These are phyloP conservation scores for Craterostigma plantagineum DNA, from an alignment of 257 asterid genomes.

Conservation along the genomic window DNA sequence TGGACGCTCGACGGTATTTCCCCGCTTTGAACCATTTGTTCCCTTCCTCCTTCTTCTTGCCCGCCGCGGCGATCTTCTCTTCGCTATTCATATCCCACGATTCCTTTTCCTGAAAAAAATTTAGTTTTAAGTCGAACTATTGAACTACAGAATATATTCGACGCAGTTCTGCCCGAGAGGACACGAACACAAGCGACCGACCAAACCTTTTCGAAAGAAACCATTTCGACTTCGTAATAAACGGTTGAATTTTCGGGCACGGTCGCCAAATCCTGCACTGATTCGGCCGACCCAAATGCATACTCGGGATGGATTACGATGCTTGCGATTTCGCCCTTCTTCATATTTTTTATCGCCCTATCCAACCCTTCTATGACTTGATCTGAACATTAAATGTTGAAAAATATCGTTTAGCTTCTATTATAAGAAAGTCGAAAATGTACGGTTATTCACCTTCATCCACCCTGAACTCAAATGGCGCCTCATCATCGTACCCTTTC, in stretches of 20 bases:
- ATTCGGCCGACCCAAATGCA: conserved; percentile 34
- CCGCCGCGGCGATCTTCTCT: conserved; percentile 36
- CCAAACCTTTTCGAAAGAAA: conserved; percentile 40
- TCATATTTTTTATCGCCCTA: conserved; percentile 35
- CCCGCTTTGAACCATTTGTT: conserved; percentile 33
- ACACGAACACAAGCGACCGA: not conserved
- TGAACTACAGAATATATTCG: not conserved
- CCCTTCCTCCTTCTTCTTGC: conserved; percentile 45
- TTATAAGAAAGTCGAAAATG: not conserved
- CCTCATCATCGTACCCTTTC: conserved; percentile 24
- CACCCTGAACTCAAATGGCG: conserved; percentile 24
- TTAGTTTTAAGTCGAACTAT: not conserved
- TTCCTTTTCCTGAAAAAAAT: conserved; percentile 51
- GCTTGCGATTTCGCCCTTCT: conserved; percentile 34
- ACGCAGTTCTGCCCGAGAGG: not conserved
- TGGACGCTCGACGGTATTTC: conserved; percentile 36
- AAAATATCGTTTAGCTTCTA: too few species aligned
- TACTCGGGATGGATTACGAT: conserved; percentile 31
- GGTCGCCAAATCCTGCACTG: conserved; percentile 29
- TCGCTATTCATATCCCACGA: conserved; percentile 47
- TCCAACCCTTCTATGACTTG: conserved; percentile 47
- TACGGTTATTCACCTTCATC: conserved; percentile 28
- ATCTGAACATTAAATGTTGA: conserved; percentile 12
- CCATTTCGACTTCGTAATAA: conserved; percentile 35
- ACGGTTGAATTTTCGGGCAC: conserved; percentile 29